Evolutionary conservation across 192 early-diverging fungal genomes (phyloP).

Genomic region (Chytriomyces sp.): DNA sequence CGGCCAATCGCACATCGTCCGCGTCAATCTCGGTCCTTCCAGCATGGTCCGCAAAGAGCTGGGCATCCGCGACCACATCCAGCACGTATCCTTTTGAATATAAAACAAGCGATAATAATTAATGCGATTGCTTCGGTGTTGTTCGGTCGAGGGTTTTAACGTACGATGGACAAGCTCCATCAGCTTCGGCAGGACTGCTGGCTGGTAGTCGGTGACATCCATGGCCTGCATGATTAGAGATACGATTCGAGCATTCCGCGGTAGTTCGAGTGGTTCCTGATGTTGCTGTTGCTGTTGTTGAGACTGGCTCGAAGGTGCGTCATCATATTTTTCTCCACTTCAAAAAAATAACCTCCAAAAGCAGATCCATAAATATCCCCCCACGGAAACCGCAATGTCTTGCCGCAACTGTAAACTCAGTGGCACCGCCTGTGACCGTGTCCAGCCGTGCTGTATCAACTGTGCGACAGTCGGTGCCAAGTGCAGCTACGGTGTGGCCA

Average conservation of each 20-base stretch:
- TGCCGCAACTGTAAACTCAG: no score
- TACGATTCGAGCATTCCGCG: conserved; percentile 75
- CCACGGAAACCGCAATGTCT: no score
- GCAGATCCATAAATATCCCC: no score
- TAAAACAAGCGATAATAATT: background rate
- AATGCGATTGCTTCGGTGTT: background rate
- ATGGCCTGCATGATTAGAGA: conserved; percentile 83
- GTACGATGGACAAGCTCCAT: conserved; percentile 90
- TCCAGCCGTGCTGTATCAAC: no score
- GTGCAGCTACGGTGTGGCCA: no score
- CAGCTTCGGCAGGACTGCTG: conserved; percentile 86
- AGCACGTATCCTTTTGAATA: conserved; percentile 76
- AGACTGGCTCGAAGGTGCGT: no score
- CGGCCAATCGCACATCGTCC: conserved; percentile 89
- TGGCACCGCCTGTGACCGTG: no score
- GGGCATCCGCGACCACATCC: conserved; percentile 90
- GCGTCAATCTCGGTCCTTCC: conserved; percentile 73
- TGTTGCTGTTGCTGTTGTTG: no score
- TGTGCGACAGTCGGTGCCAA: no score
- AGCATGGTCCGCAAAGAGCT: conserved; percentile 92
- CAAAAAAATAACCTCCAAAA: no score
- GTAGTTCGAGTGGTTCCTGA: conserved; percentile 54
- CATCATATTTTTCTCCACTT: no score
- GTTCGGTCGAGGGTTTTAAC: background rate
- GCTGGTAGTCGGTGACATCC: conserved; percentile 87